A percentile compares a stretch with the other conserved stretches of the same genome.
Conservation (phyloP, 2,329 filamentous ascomycete species). For the Sphaerulina vaccinii region DNA sequence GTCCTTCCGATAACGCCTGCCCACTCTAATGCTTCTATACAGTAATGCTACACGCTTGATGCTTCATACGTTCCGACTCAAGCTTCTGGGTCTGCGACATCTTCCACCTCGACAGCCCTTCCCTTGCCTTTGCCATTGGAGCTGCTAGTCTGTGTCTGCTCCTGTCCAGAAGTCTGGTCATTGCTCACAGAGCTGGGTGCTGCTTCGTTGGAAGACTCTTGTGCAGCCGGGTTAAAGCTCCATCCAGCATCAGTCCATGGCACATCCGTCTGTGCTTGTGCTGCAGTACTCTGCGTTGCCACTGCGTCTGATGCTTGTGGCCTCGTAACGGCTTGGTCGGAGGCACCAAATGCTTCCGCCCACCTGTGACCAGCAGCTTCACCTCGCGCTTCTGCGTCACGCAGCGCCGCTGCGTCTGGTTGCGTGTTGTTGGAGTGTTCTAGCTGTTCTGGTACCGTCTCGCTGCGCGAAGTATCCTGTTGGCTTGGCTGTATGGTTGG, state of each 20-base stretch:
- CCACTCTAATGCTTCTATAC: neutral
- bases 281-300: neutral
- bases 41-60: neutral
- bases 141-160: conserved; percentile 10
- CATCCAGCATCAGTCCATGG: conserved; percentile 24
- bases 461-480: neutral
- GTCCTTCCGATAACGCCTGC: neutral
- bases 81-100: conserved; percentile 34
- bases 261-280: neutral
- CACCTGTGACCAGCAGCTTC: conserved; percentile 2
- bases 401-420: neutral
- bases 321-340: neutral
- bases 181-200: neutral
- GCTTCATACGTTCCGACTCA: conserved; percentile 3
- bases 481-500: conserved; percentile 1
- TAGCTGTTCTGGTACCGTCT: neutral
- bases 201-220: neutral
- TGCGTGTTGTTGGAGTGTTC: neutral
- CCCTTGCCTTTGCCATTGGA: conserved; percentile 38
- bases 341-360: conserved; percentile 4
- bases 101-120: conserved; percentile 43
- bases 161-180: neutral
- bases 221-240: conserved; percentile 18
- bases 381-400: conserved; percentile 10
- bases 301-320: neutral